Evolutionary conservation across 2,329 filamentous ascomycete genomes (phyloP).

Genomic region (Penicillium olsonii): DNA sequence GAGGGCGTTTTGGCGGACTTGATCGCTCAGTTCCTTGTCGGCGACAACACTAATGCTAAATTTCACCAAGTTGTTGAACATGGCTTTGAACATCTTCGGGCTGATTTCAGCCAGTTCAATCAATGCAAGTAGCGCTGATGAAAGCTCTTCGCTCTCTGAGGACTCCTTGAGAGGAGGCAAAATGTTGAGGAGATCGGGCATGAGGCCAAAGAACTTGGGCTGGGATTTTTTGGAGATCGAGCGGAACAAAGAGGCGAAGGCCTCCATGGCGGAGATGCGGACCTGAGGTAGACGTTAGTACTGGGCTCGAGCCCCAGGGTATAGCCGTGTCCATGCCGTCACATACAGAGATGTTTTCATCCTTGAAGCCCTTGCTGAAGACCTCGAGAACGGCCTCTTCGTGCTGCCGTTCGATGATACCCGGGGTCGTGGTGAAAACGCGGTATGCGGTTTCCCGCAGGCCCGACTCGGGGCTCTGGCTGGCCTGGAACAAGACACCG

Average conservation of each 20-base stretch:
- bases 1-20: conserved; percentile 88
- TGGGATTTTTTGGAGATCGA: conserved; percentile 86
- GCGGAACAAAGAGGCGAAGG: conserved; percentile 94
- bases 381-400: conserved; percentile 85
- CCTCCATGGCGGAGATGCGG: conserved; percentile 90
- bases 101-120: conserved; percentile 94
- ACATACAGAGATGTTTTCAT: conserved; percentile 75
- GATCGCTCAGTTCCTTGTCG: conserved; percentile 89
- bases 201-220: conserved; percentile 79
- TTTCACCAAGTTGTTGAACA: conserved; percentile 90
- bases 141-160: conserved; percentile 85
- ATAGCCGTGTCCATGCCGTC: not conserved
- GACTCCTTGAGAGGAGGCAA: conserved; percentile 91
- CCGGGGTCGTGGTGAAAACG: conserved; percentile 91
- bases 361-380: conserved; percentile 89
- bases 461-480: conserved; percentile 77
- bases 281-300: conserved; percentile 57
- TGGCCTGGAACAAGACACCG: conserved; percentile 81
- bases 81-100: conserved; percentile 93
- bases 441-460: conserved; percentile 92
- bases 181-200: conserved; percentile 91
- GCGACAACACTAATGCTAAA: conserved; percentile 93
- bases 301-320: not conserved
- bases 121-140: conserved; percentile 82
- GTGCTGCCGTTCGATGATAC: conserved; percentile 94